phyloP scores from a whole-genome alignment of 1,284 basidiomycete species.

The Austroboletus novae-zelandiae region DNA sequence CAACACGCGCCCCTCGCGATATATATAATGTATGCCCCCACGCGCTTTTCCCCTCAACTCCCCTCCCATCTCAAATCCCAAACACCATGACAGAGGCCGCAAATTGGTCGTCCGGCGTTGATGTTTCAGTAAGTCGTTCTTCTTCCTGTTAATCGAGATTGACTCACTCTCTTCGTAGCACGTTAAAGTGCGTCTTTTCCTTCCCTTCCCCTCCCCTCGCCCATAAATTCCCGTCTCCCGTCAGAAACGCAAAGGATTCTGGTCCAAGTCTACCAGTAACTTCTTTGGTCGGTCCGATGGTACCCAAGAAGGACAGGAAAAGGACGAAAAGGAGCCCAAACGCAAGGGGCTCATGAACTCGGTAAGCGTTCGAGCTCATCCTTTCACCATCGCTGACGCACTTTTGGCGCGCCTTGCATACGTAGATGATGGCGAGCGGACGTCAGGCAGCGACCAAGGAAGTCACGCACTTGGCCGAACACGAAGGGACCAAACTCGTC shows the following conservation, averaged over 20 bases:
- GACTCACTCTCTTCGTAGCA: constrained; percentile 6
- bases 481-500: constrained; percentile 13
- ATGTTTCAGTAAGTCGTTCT: constrained; percentile 1
- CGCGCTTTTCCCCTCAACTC: background rate
- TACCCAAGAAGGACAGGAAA: background rate
- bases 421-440: constrained; percentile 5
- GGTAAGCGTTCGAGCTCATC: constrained; percentile 2
- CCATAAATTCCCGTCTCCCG: background rate
- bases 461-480: constrained; percentile 10
- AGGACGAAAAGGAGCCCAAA: constrained; percentile 1
- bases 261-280: constrained; percentile 8
- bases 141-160: background rate
- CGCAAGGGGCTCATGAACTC: constrained; percentile 12
- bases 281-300: constrained; percentile 5
- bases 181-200: constrained; percentile 5
- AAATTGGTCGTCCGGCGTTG: background rate
- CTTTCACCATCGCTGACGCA: too few species aligned
- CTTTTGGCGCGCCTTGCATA: background rate
- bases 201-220: background rate
- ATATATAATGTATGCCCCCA: background rate
- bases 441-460: constrained; percentile 8
- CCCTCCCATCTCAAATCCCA: background rate
- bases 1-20: background rate
- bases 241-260: constrained; percentile 23
- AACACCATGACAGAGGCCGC: constrained; percentile 5